phyloP scores from a whole-genome alignment of 257 asterid genomes.

The Nicotiana tabacum region DNA sequence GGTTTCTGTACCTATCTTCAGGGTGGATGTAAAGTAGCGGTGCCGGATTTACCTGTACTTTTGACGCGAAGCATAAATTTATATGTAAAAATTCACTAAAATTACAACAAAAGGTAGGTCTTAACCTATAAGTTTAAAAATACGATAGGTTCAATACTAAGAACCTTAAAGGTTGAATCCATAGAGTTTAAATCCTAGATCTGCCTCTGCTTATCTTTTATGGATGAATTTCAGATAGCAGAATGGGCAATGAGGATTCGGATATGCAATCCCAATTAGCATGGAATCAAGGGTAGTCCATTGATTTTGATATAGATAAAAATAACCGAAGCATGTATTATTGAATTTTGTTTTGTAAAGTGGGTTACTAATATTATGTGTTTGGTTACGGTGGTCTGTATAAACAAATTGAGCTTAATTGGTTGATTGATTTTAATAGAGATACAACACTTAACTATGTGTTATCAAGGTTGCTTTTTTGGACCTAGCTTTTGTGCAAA shows the following conservation, averaged over 20 bases:
- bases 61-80: too few relatives aligned
- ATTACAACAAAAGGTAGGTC: too few relatives aligned
- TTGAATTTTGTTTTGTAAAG: neutral
- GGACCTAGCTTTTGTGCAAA: neutral
- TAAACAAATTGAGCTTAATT: neutral
- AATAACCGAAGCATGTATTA: neutral
- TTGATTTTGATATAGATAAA: neutral
- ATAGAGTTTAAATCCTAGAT: too few relatives aligned
- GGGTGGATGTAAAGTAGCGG: too few relatives aligned
- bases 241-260: neutral
- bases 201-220: too few relatives aligned
- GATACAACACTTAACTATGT: neutral
- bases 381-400: neutral
- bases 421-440: neutral
- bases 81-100: too few relatives aligned
- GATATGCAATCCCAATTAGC: neutral
- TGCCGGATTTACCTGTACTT: too few relatives aligned
- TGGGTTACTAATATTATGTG: neutral
- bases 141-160: too few relatives aligned
- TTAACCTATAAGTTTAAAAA: too few relatives aligned
- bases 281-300: neutral
- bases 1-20: neutral
- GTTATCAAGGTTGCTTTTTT: neutral
- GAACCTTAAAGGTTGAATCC: too few relatives aligned
- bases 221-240: neutral